These are phyloP conservation scores for Xylaria sp. DNA, from an alignment of 2,329 filamentous ascomycete genomes.

Conservation along the genomic window DNA sequence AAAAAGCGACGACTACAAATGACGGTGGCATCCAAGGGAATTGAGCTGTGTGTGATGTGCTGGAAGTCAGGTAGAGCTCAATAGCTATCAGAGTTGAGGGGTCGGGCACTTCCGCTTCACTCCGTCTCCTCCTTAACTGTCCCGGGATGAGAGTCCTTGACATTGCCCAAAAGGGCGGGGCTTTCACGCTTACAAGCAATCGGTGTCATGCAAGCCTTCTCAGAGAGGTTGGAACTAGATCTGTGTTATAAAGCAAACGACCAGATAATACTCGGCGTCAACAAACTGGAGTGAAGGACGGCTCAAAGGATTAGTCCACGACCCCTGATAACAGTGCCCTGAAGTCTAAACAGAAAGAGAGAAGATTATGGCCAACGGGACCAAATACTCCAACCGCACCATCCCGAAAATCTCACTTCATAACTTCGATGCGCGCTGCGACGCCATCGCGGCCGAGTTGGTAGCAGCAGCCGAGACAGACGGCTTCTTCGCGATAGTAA, in stretches of 20 bases:
- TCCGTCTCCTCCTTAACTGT: not conserved
- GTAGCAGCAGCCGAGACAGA: slow-evolving; percentile 65
- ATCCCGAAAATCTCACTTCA: slow-evolving; percentile 65
- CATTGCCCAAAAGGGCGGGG: no score
- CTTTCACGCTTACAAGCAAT: no score
- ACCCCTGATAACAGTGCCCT: not conserved
- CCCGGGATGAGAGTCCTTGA: no score
- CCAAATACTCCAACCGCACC: slow-evolving; percentile 55
- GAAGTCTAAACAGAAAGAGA: slow-evolving; percentile 24
- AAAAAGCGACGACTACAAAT: not conserved
- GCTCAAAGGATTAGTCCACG: not conserved
- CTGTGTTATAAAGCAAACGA: not conserved
- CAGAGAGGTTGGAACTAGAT: no score
- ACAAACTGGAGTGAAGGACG: not conserved
- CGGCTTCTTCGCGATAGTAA: slow-evolving; percentile 68
- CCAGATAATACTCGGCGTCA: not conserved
- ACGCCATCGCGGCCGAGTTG: slow-evolving; percentile 64
- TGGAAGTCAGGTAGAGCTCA: not conserved
- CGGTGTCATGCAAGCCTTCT: no score
- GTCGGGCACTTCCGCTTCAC: not conserved
- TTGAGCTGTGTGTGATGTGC: not conserved
- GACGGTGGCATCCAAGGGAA: not conserved
- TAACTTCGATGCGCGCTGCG: slow-evolving; percentile 63
- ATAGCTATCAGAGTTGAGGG: not conserved
- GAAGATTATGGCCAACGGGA: slow-evolving; percentile 44